These are phyloP conservation scores for Penicillium sp. DNA, from an alignment of 2,329 filamentous ascomycete genomes.

Conservation along the genomic window DNA sequence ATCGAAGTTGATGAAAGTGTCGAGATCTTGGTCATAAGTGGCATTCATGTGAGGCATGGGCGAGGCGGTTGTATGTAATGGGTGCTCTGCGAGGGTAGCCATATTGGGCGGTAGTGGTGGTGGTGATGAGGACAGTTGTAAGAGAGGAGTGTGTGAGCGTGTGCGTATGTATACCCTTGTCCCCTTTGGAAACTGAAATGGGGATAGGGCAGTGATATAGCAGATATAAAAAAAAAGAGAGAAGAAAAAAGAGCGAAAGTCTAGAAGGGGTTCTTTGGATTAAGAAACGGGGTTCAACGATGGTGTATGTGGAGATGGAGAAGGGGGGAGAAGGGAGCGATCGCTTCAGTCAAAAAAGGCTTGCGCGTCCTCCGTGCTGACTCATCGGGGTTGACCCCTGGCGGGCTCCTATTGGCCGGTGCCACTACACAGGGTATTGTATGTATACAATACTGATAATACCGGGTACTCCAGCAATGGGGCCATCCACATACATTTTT, in stretches of 20 bases:
- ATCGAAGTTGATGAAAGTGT: constrained; percentile 53
- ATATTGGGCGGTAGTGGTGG: constrained; percentile 22
- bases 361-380: constrained; percentile 40
- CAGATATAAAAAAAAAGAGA: constrained; percentile 13
- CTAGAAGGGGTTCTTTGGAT: constrained; percentile 12
- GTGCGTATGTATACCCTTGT: neutral
- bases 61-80: constrained; percentile 32
- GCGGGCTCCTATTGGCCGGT: constrained; percentile 7
- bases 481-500: too few relatives aligned
- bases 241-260: constrained; percentile 11
- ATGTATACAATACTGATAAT: too few relatives aligned
- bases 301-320: constrained; percentile 13
- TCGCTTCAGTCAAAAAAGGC: constrained; percentile 18
- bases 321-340: constrained; percentile 14
- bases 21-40: constrained; percentile 50
- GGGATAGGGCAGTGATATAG: neutral
- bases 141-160: neutral
- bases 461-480: too few relatives aligned
- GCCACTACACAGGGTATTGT: neutral
- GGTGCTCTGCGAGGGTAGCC: constrained; percentile 43
- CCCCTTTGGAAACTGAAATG: constrained; percentile 1
- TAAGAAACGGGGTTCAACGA: constrained; percentile 3
- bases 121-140: neutral
- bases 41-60: constrained; percentile 36
- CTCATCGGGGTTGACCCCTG: neutral